These are phyloP conservation scores for Cytospora chrysosperma DNA, from an alignment of 2,329 filamentous ascomycete species.

Conservation along the genomic window DNA sequence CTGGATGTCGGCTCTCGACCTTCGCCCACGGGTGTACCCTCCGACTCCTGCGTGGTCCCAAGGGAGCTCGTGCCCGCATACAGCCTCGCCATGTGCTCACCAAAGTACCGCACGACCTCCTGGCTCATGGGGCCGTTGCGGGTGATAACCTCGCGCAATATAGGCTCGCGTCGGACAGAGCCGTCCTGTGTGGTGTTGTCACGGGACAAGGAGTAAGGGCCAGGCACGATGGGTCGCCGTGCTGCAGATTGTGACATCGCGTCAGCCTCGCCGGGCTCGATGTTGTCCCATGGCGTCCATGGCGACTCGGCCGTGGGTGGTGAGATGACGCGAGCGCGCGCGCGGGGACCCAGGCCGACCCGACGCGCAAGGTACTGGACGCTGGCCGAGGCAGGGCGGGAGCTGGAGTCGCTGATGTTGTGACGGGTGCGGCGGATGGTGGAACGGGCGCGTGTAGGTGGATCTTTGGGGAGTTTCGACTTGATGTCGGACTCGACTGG, in stretches of 20 bases:
- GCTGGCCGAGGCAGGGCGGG: slow-evolving; percentile 2
- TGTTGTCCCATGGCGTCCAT: slow-evolving; percentile 18
- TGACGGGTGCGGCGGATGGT: slow-evolving; percentile 29
- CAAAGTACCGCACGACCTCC: slow-evolving; percentile 20
- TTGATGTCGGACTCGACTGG: slow-evolving; percentile 34
- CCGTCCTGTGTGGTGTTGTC: slow-evolving; percentile 12
- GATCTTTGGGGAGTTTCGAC: slow-evolving; percentile 30
- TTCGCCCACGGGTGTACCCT: not conserved
- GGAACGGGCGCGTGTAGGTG: slow-evolving; percentile 30
- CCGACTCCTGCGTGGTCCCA: slow-evolving; percentile 1
- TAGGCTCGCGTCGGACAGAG: slow-evolving; percentile 5
- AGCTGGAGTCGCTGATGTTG: slow-evolving; percentile 3
- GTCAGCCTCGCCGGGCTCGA: not conserved
- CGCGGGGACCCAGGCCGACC: not conserved
- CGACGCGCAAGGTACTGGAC: slow-evolving; percentile 15
- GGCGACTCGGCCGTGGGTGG: slow-evolving; percentile 7
- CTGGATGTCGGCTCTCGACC: not conserved
- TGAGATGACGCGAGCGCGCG: slow-evolving; percentile 6
- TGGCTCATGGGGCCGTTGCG: slow-evolving; percentile 21
- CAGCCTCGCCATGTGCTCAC: slow-evolving; percentile 23
- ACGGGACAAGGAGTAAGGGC: not conserved
- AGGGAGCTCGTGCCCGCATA: slow-evolving; percentile 19
- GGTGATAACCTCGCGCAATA: slow-evolving; percentile 17
- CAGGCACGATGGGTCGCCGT: slow-evolving; percentile 1
- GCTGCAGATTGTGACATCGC: slow-evolving; percentile 6